Evolutionary conservation across 352 stramenopile genomes (phyloP), one percentile per base, ranked within the genome.

Genomic region (Pythium oligandrum): DNA sequence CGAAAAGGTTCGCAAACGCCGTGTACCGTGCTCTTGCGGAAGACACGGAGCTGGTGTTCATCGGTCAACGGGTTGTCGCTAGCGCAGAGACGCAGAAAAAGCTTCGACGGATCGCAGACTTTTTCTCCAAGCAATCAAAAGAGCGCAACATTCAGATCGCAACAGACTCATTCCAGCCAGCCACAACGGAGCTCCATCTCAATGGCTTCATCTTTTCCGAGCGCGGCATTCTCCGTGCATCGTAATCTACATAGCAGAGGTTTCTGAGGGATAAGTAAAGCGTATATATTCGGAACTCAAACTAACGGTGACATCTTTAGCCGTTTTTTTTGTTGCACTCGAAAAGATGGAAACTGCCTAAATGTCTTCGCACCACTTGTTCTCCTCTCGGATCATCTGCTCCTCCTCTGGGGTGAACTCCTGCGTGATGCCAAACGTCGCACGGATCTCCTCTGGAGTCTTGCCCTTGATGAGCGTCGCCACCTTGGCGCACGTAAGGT

Each of bases 381-480:
- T 85, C 59, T 87, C 76, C 45, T 82, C 76, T 40, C 71, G 69
- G 36, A 87, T 85, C 46, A 64, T 59, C 63, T 79, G 61, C 61
- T 87, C 66, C 50, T 87, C 76, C 59, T 87, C 76, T 17, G 75
- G 69, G 12, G 76, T 87, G 50, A 87, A 87, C 48, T 75, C 70
- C 32, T 73, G 55, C 33, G 66, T 75, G 50, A 87, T 83, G 55
- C 66, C 65, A 47, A 87, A 87, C 5, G 73, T 85, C 5, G 63
- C 71, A 38, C 76, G 73, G 32, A 87, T 79, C 46, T 84, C 69
- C 44, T 87, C 66, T 34, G 76, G 76, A 11, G 73, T 77, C 61
- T 87, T 87, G 55, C 73, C 75, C 64, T 82, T 82, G 63, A 86
- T 86, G 48, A 84, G 63, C 6, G 60, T 70, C 5, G 73, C 75